phyloP scores from a whole-genome alignment of 164 flowering plant species.

The Liquidambar formosana region DNA sequence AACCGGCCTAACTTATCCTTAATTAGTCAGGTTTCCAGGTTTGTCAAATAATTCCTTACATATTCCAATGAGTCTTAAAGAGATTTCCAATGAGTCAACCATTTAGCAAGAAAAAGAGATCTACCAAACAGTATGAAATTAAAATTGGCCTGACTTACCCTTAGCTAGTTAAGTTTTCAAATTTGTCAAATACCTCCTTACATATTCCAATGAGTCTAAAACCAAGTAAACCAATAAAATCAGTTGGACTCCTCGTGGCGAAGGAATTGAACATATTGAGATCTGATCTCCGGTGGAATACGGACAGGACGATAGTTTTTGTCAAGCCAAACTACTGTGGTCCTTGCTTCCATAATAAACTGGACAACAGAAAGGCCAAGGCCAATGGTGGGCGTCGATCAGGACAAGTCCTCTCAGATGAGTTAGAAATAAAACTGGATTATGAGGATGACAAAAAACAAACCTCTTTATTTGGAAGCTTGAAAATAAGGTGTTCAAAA shows the following conservation, averaged over 20 bases:
- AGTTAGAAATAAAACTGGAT: not conserved
- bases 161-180: too few relatives aligned
- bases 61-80: too few relatives aligned
- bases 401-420: not conserved
- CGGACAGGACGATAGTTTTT: constrained; percentile 77
- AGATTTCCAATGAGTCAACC: too few relatives aligned
- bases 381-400: not conserved
- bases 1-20: too few relatives aligned
- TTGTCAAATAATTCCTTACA: too few relatives aligned
- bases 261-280: constrained; percentile 59
- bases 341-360: constrained; percentile 82
- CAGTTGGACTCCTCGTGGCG: constrained; percentile 32
- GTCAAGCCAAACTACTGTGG: constrained; percentile 78
- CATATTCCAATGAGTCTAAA: too few relatives aligned
- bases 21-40: too few relatives aligned
- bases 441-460: not conserved
- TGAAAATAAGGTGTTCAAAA: constrained; percentile 78
- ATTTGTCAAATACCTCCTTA: too few relatives aligned
- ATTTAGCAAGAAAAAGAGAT: too few relatives aligned
- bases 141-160: too few relatives aligned
- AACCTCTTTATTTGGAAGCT: constrained; percentile 84
- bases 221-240: constrained; percentile 4
- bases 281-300: constrained; percentile 61
- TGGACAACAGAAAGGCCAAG: constrained; percentile 21
- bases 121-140: too few relatives aligned